Conservation (phyloP, 305 asterid species). For the Euphrasia arctica region DNA sequence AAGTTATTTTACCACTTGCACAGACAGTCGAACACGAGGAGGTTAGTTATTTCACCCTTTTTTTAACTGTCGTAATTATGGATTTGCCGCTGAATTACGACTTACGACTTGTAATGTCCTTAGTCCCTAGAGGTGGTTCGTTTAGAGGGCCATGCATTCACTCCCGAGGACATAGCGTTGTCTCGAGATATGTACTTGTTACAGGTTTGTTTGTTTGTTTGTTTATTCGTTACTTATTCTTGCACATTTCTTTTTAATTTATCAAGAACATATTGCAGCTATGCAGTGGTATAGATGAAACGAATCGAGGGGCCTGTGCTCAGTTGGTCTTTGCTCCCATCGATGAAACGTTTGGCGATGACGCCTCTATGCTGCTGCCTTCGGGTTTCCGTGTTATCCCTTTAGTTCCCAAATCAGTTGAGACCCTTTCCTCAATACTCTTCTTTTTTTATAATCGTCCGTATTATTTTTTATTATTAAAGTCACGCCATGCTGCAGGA, state of each 20-base stretch:
- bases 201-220: slow-evolving; percentile 43
- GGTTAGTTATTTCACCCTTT: slow-evolving; percentile 31
- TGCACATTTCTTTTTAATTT: background rate
- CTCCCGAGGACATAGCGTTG: slow-evolving; percentile 60
- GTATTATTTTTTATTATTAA: background rate
- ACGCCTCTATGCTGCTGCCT: slow-evolving; percentile 66
- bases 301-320: slow-evolving; percentile 59
- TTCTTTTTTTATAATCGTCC: too few relatives aligned
- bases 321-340: slow-evolving; percentile 83
- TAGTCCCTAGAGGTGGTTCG: slow-evolving; percentile 79
- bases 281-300: slow-evolving; percentile 77
- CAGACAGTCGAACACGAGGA: slow-evolving; percentile 77
- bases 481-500: slow-evolving; percentile 35
- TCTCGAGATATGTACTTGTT: slow-evolving; percentile 73
- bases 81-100: slow-evolving; percentile 4
- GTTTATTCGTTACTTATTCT: background rate
- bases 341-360: slow-evolving; percentile 74
- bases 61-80: background rate
- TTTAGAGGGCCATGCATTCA: slow-evolving; percentile 64
- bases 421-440: slow-evolving; percentile 21
- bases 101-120: background rate
- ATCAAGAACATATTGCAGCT: slow-evolving; percentile 34
- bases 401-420: slow-evolving; percentile 63
- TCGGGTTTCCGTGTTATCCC: slow-evolving; percentile 86
- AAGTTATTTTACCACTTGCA: slow-evolving; percentile 76